phyloP scores from a whole-genome alignment of 192 early-diverging fungal genomes.

The Diversispora epigaea region DNA sequence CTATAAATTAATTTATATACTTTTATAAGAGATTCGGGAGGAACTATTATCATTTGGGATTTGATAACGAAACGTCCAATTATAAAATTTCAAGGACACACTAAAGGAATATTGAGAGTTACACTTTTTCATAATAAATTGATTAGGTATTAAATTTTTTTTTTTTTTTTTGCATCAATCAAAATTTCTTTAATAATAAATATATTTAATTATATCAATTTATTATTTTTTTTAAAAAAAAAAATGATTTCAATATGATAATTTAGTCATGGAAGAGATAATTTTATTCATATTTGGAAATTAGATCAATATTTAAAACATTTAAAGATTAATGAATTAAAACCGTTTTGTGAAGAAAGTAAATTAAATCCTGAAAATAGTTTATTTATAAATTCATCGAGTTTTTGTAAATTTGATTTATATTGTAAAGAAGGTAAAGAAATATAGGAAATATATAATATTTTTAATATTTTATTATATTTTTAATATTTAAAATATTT shows the following conservation, averaged over 20 bases:
- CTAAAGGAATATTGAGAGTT: conserved; percentile 14
- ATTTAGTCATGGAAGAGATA: conserved; percentile 44
- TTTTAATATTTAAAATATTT: no score
- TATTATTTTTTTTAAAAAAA: background rate
- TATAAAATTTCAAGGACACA: conserved; percentile 25
- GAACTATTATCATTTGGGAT: conserved; percentile 20
- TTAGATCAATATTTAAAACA: conserved; percentile 18
- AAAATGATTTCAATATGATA: background rate
- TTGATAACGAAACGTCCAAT: conserved; percentile 1
- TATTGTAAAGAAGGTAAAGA: conserved; percentile 21
- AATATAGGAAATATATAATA: no score
- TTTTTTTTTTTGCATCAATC: background rate
- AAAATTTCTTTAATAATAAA: no score
- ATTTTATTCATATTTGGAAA: conserved; percentile 43
- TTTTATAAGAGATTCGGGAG: background rate
- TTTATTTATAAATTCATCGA: conserved; percentile 41
- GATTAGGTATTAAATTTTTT: conserved; percentile 18
- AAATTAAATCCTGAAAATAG: conserved; percentile 27
- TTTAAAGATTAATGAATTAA: background rate
- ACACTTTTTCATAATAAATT: conserved; percentile 4
- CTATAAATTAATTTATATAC: background rate
- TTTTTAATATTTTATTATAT: no score
- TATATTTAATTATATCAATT: background rate
- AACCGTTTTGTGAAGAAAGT: background rate
- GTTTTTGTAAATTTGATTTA: conserved; percentile 43